Conservation (phyloP, 805 yeast genomes). For the Wilhelminamyces savonicus region DNA sequence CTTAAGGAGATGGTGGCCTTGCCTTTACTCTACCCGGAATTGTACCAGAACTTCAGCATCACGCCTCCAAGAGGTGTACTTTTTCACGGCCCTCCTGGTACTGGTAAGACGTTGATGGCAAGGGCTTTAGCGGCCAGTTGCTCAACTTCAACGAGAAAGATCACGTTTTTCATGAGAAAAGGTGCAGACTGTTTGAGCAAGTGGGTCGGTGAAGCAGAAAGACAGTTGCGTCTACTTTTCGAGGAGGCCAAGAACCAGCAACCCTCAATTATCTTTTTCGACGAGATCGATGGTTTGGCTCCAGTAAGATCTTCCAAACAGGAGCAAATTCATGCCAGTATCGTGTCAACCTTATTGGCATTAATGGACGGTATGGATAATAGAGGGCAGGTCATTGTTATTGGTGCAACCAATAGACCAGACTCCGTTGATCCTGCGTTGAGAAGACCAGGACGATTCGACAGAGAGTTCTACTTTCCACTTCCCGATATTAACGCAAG, state of each 20-base stretch:
- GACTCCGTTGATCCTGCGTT: constrained; percentile 98
- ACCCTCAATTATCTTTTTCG: constrained; percentile 93
- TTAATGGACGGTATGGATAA: constrained; percentile 99
- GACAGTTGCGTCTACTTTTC: constrained; percentile 82
- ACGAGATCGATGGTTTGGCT: constrained; percentile 96
- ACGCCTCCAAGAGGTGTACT: constrained; percentile 97
- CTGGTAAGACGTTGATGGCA: constrained; percentile 98
- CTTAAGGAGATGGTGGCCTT: constrained; percentile 95
- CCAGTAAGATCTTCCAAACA: constrained; percentile 97
- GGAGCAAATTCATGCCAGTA: constrained; percentile 97
- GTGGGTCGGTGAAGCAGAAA: constrained; percentile 99
- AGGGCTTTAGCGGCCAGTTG: constrained; percentile 95
- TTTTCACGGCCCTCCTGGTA: constrained; percentile 99
- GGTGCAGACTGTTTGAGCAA: constrained; percentile 96
- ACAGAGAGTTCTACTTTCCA: constrained; percentile 94
- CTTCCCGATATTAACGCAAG: constrained; percentile 81
- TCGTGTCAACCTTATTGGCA: constrained; percentile 90
- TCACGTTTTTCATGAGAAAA: constrained; percentile 95
- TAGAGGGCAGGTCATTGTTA: constrained; percentile 95
- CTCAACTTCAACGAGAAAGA: constrained; percentile 75
- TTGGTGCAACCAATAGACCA: constrained; percentile 97
- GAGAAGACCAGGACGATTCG: constrained; percentile 95
- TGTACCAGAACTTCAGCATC: constrained; percentile 80
- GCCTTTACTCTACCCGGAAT: constrained; percentile 89
- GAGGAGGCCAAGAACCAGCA: constrained; percentile 96